Percentiles rank a stretch among this genome's conserved stretches.
phyloP scores from a whole-genome alignment of 257 asterid genomes.

The Solanum sitiens region DNA sequence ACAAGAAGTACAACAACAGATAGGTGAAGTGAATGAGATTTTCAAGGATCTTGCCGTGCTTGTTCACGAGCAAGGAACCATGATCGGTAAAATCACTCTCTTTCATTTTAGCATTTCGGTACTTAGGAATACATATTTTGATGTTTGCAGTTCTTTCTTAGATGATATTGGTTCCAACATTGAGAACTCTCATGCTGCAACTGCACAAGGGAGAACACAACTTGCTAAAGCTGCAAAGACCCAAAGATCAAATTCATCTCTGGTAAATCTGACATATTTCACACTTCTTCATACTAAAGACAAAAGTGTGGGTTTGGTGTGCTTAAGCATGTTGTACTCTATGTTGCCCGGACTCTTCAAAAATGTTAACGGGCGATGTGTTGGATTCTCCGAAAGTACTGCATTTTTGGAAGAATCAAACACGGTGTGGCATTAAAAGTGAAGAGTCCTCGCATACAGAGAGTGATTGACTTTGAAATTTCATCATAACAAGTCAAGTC shows the following conservation, averaged over 20 bases:
- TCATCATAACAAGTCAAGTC: background rate
- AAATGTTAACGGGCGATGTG: background rate
- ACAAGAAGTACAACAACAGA: conserved; percentile 88
- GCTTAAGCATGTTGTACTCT: background rate
- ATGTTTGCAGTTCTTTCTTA: conserved; percentile 4
- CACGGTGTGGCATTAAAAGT: background rate
- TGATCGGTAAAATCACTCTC: conserved; percentile 52
- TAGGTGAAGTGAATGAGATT: conserved; percentile 91
- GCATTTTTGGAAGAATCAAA: no score
- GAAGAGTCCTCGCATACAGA: background rate
- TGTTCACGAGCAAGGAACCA: conserved; percentile 89
- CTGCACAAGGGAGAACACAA: conserved; percentile 75
- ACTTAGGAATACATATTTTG: background rate
- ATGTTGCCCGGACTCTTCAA: background rate
- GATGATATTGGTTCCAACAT: conserved; percentile 84
- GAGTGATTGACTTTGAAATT: background rate
- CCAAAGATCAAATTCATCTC: conserved; percentile 78
- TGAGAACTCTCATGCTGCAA: conserved; percentile 81
- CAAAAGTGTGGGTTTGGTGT: background rate
- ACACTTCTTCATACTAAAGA: background rate
- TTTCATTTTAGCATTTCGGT: background rate
- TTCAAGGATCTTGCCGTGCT: conserved; percentile 89
- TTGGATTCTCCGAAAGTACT: no score
- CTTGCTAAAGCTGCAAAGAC: conserved; percentile 85
- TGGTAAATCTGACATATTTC: conserved; percentile 31